Evolutionary conservation across 306 rosid species (phyloP), one percentile per base, ranked within the genome.

Genomic region (Acacia crassicarpa): DNA sequence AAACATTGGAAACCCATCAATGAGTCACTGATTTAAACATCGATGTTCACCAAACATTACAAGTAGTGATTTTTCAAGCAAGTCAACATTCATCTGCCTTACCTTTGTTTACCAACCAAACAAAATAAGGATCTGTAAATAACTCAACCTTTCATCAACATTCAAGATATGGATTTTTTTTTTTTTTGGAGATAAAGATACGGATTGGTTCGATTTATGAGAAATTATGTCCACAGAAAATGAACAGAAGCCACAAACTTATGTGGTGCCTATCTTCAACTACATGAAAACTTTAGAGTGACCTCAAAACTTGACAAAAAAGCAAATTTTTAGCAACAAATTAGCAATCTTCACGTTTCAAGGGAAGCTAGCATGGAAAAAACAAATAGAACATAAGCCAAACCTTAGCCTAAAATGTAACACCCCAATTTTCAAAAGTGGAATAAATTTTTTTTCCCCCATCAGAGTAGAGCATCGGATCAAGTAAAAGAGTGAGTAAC

Each of bases 371-470:
- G 61, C 10, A 33, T 27, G 43, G 23, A 67, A 80, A 30, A 27
- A 25, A 15, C 58, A 30, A 25, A 82, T 16, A 53, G 25, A 77
- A 71, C 48, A 51, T 56, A 61, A 72, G 58, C n/a, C 30, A 11
- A 80, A 89, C 95, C 92, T 91, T 89, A n/a, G 95, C 86, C 76
- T 78, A 86, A 67, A 91, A 74, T n/a, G n/a, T n/a, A n/a, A n/a
- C n/a, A n/a, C n/a, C n/a, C n/a, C n/a, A n/a, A n/a, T n/a, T n/a
- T n/a, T n/a, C n/a, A n/a, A n/a, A n/a, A n/a, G n/a, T n/a, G n/a
- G n/a, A n/a, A n/a, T n/a, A n/a, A n/a, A n/a, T n/a, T n/a, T n/a
- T n/a, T n/a, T n/a, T n/a, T n/a, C n/a, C n/a, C n/a, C n/a, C n/a
- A n/a, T n/a, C n/a, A n/a, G n/a, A n/a, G n/a, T n/a, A n/a, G n/a